A percentile compares a stretch with the other conserved stretches of the same genome.
phyloP scores from a whole-genome alignment of 139 green algal species.

The Gonium pectorale region DNA sequence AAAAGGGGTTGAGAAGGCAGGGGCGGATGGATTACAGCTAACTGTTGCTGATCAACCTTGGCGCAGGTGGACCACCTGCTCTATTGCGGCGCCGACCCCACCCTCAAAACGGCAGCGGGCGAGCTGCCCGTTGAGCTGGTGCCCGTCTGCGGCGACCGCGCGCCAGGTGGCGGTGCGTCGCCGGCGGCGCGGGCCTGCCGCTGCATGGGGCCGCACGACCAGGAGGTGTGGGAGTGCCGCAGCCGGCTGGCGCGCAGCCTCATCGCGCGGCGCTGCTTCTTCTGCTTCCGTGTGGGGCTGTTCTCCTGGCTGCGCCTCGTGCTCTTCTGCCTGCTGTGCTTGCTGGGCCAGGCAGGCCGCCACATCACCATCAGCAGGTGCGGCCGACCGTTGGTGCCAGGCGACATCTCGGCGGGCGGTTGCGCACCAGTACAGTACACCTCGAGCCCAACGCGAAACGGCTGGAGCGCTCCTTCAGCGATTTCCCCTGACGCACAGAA shows the following conservation, averaged over 20 bases:
- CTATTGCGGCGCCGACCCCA: conserved; percentile 73
- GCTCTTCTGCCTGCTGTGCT: conserved; percentile 71
- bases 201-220: conserved; percentile 70
- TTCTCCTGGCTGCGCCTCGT: conserved; percentile 59
- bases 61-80: conserved; percentile 78
- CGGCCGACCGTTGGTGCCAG: background rate
- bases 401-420: background rate
- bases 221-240: conserved; percentile 83
- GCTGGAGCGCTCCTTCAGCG: too few species aligned
- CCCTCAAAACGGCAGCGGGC: conserved; percentile 69
- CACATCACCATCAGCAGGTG: conserved; percentile 60
- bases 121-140: conserved; percentile 81
- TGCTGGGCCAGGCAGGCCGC: conserved; percentile 70
- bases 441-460: too few species aligned
- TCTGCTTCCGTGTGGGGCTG: conserved; percentile 54
- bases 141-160: conserved; percentile 67
- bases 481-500: too few species aligned
- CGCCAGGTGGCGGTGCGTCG: background rate
- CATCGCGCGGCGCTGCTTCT: conserved; percentile 66
- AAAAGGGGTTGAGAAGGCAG: too few species aligned
- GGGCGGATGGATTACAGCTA: too few species aligned
- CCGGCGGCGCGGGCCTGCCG: conserved; percentile 48
- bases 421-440: too few species aligned
- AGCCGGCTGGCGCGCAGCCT: conserved; percentile 73
- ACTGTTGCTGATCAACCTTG: too few species aligned